Evolutionary conservation across 2,329 filamentous ascomycete species (phyloP).

Genomic region (Botryosphaeria agaves): DNA sequence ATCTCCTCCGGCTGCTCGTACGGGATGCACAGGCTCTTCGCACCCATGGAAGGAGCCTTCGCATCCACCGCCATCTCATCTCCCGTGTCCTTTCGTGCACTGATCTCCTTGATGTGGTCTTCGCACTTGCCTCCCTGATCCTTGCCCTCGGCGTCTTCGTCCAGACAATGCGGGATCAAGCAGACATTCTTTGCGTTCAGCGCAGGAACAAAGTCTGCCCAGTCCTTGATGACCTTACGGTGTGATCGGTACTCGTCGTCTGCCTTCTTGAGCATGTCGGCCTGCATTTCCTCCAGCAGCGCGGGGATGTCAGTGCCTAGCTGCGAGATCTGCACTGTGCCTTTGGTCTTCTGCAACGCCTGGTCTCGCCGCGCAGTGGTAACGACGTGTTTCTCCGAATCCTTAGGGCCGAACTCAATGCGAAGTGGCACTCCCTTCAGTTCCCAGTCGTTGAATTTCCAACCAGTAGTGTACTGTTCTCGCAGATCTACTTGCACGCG

Average conservation of each 20-base stretch:
- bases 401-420: constrained; percentile 90
- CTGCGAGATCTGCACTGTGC: constrained; percentile 57
- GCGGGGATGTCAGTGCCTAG: constrained; percentile 51
- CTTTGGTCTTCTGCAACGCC: constrained; percentile 47
- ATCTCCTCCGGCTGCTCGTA: constrained; percentile 77
- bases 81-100: constrained; percentile 53
- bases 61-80: constrained; percentile 54
- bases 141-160: no score
- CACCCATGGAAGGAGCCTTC: constrained; percentile 56
- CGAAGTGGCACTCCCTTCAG: constrained; percentile 87
- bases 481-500: constrained; percentile 69
- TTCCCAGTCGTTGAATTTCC: constrained; percentile 99
- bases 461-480: constrained; percentile 82
- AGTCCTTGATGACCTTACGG: constrained; percentile 62
- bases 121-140: constrained; percentile 64
- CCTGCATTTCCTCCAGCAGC: constrained; percentile 79
- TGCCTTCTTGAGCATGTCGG: constrained; percentile 62
- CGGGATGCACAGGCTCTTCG: constrained; percentile 60
- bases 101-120: constrained; percentile 87
- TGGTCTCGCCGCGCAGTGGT: constrained; percentile 78
- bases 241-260: constrained; percentile 64
- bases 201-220: constrained; percentile 80
- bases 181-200: constrained; percentile 87
- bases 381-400: constrained; percentile 70
- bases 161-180: constrained; percentile 78